Base-by-base conservation (phyloP, 2,329 filamentous ascomycete genomes). In the Gyromitra esculenta region DNA sequence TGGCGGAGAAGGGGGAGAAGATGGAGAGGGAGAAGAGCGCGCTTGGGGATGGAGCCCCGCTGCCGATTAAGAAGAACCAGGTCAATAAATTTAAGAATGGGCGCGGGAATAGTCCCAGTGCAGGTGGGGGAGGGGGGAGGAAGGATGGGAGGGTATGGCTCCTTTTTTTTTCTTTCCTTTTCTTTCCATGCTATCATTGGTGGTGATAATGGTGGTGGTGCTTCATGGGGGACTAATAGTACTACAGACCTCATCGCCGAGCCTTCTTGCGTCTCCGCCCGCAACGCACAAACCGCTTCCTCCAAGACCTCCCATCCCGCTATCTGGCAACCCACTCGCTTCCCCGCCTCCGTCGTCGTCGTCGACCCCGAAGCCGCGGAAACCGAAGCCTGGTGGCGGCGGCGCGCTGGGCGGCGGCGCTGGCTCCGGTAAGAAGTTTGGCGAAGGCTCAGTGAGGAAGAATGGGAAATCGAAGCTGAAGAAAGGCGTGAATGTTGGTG, bases 81-180 rank as follows among this genome's bases (percentile, higher is more conserved):
- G 39, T 77, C 21, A 65, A 63, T 25, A 77, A 77, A 31, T 65
- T 77, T 9, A 77, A 75, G 52, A 75, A 60, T 5, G 57, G 57
- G 2, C 64, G 75, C 9, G 64, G 43, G 5, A 75, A 75, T 50
- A 77, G 75, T 48, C 75, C 75, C 8, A 74, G 63, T 50, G 48
- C 69, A 4, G 71, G 70, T 1, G 57, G 59, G 5, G 59, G 41
- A 13, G 62, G 56, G 2, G 25, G 2, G 1, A 70, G 45, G 50
- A 71, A 75, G 37, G 72, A 62, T 9, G 66, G 67, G 37, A 74
- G 65, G 59, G 72, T 75, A 75, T 70, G 50, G 25, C 25, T 31
- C 25, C 18, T 21, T 52, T 65, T 56, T 25, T 31, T 56, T 21
- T 11, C 18, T 6, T 21, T 7, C 11, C n/a, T 50, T 41, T 1